Evolutionary conservation across 768 basidiomycete genomes (phyloP).

Genomic region (Mycena pura): DNA sequence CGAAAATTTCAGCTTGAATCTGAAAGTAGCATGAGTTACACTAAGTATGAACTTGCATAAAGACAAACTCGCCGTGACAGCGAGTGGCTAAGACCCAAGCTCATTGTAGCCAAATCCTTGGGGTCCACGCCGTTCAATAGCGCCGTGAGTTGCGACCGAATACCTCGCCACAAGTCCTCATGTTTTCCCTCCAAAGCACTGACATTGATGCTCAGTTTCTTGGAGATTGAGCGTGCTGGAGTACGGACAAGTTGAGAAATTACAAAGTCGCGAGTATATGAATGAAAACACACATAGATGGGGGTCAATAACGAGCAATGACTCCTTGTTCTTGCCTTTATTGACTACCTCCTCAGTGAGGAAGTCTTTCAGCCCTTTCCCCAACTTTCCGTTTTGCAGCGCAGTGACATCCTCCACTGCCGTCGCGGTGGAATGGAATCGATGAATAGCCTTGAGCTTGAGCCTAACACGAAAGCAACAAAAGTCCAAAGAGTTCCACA

Average conservation of each 20-base stretch:
- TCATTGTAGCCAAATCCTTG: constrained; percentile 96
- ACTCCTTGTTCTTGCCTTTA: constrained; percentile 91
- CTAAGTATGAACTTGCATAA: not conserved
- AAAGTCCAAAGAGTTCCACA: constrained; percentile 5
- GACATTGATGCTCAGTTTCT: constrained; percentile 93
- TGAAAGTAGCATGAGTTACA: constrained; percentile 36
- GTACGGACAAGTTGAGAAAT: constrained; percentile 6
- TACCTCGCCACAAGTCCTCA: constrained; percentile 94
- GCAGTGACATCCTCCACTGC: constrained; percentile 98
- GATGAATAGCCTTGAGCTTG: constrained; percentile 93
- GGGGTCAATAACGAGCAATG: constrained; percentile 84
- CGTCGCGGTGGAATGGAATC: constrained; percentile 94
- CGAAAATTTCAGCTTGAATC: constrained; percentile 99
- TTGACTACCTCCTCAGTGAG: constrained; percentile 83
- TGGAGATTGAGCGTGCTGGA: constrained; percentile 84
- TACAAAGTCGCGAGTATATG: not conserved
- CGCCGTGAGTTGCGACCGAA: constrained; percentile 84
- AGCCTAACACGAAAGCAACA: constrained; percentile 58
- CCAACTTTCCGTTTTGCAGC: constrained; percentile 90
- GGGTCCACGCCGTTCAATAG: constrained; percentile 92
- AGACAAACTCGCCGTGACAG: constrained; percentile 74
- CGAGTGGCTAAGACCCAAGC: constrained; percentile 95
- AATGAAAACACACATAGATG: constrained; percentile 69
- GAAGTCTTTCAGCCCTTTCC: constrained; percentile 93
- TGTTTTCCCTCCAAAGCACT: constrained; percentile 61